These are phyloP conservation scores for Quillaja saponaria DNA, from an alignment of 306 rosid genomes.

Conservation along the genomic window DNA sequence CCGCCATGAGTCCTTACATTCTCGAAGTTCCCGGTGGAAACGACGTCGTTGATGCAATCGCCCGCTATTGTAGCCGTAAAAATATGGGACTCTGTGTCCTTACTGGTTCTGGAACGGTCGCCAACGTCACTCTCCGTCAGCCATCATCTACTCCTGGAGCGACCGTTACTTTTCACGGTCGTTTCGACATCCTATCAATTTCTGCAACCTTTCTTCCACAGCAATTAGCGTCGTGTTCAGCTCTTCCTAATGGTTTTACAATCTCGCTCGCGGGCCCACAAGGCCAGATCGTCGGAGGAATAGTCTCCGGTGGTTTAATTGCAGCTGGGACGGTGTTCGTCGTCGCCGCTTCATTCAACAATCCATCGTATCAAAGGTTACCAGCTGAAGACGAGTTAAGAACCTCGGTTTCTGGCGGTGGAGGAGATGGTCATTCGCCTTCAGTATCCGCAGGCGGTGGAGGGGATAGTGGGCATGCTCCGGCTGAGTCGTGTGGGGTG, in stretches of 20 bases:
- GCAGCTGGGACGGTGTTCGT: constrained; percentile 81
- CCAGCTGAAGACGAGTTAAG: constrained; percentile 59
- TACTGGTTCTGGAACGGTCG: constrained; percentile 74
- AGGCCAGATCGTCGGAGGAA: constrained; percentile 93
- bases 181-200: constrained; percentile 76
- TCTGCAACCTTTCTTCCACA: constrained; percentile 71
- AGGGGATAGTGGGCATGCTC: constrained; percentile 54
- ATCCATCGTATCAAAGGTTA: constrained; percentile 69
- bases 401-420: constrained; percentile 34
- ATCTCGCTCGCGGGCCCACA: constrained; percentile 88
- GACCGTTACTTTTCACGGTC: constrained; percentile 88
- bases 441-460: constrained; percentile 46
- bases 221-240: constrained; percentile 24
- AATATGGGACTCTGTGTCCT: constrained; percentile 68
- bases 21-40: constrained; percentile 79
- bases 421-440: constrained; percentile 54
- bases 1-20: constrained; percentile 82
- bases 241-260: constrained; percentile 59
- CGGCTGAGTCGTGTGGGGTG: constrained; percentile 65
- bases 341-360: constrained; percentile 71
- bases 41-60: constrained; percentile 73
- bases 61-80: constrained; percentile 67
- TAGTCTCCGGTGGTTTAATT: constrained; percentile 56
- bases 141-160: constrained; percentile 74
- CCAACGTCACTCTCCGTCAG: constrained; percentile 81